Evolutionary conservation across 1,284 basidiomycete species (phyloP).

Genomic region (Polyporus tsugae): DNA sequence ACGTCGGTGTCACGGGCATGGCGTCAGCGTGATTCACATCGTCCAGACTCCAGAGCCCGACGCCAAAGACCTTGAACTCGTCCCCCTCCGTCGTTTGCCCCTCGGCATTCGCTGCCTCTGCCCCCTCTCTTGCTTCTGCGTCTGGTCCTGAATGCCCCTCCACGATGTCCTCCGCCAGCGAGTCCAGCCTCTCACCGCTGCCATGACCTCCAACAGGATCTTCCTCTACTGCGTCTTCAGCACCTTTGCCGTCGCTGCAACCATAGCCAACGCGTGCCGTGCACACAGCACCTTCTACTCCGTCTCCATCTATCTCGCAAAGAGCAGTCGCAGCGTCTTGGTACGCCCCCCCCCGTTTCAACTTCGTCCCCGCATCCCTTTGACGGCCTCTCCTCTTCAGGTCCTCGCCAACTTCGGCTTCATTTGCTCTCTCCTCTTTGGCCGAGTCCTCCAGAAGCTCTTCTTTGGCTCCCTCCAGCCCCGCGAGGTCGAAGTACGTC

Average conservation of each 20-base stretch:
- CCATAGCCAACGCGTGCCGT: slow-evolving; percentile 82
- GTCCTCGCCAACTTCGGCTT: slow-evolving; percentile 94
- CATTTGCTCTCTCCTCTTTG: slow-evolving; percentile 79
- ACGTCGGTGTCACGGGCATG: slow-evolving; percentile 11
- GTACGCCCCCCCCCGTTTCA: slow-evolving; percentile 54
- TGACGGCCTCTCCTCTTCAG: slow-evolving; percentile 50
- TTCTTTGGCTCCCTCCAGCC: slow-evolving; percentile 93
- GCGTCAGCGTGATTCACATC: slow-evolving; percentile 10
- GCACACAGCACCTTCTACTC: slow-evolving; percentile 95
- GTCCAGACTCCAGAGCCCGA: not conserved
- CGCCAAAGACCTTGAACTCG: not conserved
- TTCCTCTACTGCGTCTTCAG: slow-evolving; percentile 77
- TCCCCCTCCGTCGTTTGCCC: not conserved
- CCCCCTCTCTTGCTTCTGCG: not conserved
- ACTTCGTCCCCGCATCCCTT: slow-evolving; percentile 3
- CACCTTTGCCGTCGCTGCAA: slow-evolving; percentile 72
- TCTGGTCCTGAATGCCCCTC: slow-evolving; percentile 47
- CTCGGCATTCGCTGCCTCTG: not conserved
- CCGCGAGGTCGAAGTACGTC: slow-evolving; percentile 89
- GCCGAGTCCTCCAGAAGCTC: slow-evolving; percentile 82
- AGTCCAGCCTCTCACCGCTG: slow-evolving; percentile 52
- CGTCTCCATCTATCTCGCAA: slow-evolving; percentile 90
- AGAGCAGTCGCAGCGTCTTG: slow-evolving; percentile 89
- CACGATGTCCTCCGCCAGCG: slow-evolving; percentile 50
- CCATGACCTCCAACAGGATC: slow-evolving; percentile 69